A percentile compares a stretch with the other conserved stretches of the same genome.
Evolutionary conservation across 306 rosid genomes (phyloP).

Genomic region (Betula pendula): DNA sequence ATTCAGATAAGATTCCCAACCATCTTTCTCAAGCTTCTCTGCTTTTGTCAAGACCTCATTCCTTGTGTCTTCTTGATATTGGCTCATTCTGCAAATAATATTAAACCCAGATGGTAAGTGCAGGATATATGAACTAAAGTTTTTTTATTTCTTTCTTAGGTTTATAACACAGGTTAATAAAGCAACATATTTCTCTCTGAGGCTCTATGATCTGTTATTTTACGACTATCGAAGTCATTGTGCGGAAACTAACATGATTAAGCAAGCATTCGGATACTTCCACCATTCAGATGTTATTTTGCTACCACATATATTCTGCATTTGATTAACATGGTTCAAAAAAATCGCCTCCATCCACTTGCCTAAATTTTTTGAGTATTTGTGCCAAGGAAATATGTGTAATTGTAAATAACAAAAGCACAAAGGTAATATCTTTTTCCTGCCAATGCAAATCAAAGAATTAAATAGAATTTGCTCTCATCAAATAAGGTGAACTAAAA

Average conservation of each 20-base stretch:
- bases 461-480: neutral
- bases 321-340: neutral
- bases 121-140: no score
- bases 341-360: neutral
- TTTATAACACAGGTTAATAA: neutral
- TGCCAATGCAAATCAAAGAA: neutral
- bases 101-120: no score
- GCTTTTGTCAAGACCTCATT: no score
- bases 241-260: no score
- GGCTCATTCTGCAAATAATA: no score
- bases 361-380: neutral
- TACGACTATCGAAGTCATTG: neutral
- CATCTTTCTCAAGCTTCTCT: conserved; percentile 33
- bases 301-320: neutral
- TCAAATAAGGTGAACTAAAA: neutral
- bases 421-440: neutral
- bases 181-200: neutral
- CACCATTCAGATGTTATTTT: neutral
- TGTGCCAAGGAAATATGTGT: neutral
- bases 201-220: neutral
- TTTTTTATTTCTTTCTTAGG: no score
- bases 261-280: no score
- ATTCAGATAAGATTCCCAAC: conserved; percentile 63
- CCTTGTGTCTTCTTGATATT: no score
- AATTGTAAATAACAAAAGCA: neutral